Evolutionary conservation across 116 monocot genomes (phyloP), one percentile per base, ranked within the genome.

Genomic region (Cymodocea nodosa): DNA sequence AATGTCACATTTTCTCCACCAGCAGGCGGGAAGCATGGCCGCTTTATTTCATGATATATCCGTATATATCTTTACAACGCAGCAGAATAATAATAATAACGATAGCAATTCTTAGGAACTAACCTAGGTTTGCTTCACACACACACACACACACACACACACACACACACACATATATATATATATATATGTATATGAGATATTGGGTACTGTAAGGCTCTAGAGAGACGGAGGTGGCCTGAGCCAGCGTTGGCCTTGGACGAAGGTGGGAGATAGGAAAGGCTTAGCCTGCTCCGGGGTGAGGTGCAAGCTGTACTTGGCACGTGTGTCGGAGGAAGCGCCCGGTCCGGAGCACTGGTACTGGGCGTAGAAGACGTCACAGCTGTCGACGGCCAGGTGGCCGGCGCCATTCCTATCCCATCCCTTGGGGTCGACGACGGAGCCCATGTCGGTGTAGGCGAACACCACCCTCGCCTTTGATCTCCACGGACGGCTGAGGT

Each of bases 271-370:
- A 62, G 68, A 75, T 50, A 90, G 15, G 67, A 83, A 90, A 5
- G 76, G 83, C 65, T 58, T 67, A 2, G 75, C 90, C 65, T 85
- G 70, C 58, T 50, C 17, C 18, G 65, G 75, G 0, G 76, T 81
- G 15, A 90, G 73, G 18, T 65, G 12, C 36, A 73, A 66, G 19
- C 59, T 66, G 44, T 67, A 90, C n/a, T 50, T 63, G 44, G 75
- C 90, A 18, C 90, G 80, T 4, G 64, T 12, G 25, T 25, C 40
- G 4, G 76, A 75, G 17, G 23, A 37, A 0, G 90, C 53, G 0
- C 90, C 90, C 3, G 85, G 81, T 15, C 90, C 90, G 44, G 18
- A 65, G 73, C 79, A 79, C 76, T 90, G 78, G 77, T 83, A 85
- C 77, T 90, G 83, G 10, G 79, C 85, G 61, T 81, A 90, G 68